These are phyloP conservation scores for Scleromitrula shiraiana DNA, from an alignment of 2,329 filamentous ascomycete genomes.

Conservation along the genomic window DNA sequence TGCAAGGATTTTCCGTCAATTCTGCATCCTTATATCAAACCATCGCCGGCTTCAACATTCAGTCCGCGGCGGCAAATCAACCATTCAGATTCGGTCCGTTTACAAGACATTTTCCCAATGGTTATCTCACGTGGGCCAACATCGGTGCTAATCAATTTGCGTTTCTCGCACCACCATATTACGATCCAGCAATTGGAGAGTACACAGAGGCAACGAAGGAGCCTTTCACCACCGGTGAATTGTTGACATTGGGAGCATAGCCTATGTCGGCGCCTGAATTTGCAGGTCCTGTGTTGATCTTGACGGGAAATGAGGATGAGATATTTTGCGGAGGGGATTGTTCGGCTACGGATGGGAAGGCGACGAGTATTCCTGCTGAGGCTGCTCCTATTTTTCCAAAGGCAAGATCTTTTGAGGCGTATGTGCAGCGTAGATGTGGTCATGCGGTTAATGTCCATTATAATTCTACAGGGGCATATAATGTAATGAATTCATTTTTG, in stretches of 20 bases:
- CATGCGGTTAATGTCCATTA: constrained; percentile 8
- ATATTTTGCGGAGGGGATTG: constrained; percentile 4
- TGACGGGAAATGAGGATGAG: not conserved
- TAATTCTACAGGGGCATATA: not conserved
- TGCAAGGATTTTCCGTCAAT: constrained; percentile 6
- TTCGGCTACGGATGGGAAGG: not conserved
- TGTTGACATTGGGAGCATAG: not conserved
- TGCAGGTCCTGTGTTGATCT: not conserved
- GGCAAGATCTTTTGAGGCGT: not conserved
- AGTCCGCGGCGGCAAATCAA: not conserved
- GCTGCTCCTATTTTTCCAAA: not conserved
- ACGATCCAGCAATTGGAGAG: not conserved
- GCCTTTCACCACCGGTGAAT: not conserved
- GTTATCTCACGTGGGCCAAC: constrained; percentile 6
- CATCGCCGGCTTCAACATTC: not conserved
- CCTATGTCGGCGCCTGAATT: not conserved
- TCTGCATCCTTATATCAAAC: not conserved
- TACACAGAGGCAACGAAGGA: not conserved
- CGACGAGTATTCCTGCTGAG: not conserved
- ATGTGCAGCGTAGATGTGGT: not conserved
- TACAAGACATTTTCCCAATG: not conserved
- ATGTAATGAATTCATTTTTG: constrained; percentile 7
- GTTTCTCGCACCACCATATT: constrained; percentile 2
- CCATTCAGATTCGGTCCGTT: not conserved
- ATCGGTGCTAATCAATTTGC: constrained; percentile 2